Base-by-base conservation (phyloP, 176 grass and related monocot genomes). In the Ampelocalamus luodianensis region DNA sequence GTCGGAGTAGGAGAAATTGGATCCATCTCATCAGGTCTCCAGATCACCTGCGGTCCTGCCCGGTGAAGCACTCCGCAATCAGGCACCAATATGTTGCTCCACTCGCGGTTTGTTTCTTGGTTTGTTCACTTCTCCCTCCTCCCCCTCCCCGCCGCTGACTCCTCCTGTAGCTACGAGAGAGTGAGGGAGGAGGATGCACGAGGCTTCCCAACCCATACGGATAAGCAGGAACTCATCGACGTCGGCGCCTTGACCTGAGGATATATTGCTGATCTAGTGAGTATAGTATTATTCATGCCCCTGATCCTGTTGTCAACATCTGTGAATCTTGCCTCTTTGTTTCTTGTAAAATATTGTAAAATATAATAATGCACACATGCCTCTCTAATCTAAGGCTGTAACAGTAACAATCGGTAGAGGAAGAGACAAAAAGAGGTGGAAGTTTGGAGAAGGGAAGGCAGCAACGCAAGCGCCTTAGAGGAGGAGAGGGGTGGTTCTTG, bases 281-380 rank as follows among this genome's bases (percentile, higher is more conserved):
- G 8, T 13, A 58, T 71, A 11, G 22, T 23, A 64, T 69, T 45
- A 60, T 26, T 26, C 60, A 23, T 22, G 45, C 7, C 50, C 29
- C 26, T 24, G n/a, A 50, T 72, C 68, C 74, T 71, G 8, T 49
- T 23, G 26, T 44, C 36, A 0, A 29, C 80, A 79, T n/a, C n/a
- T n/a, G n/a, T n/a, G n/a, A n/a, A n/a, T n/a, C n/a, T n/a, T n/a
- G n/a, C n/a, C n/a, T n/a, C n/a, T n/a, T n/a, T n/a, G n/a, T n/a
- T n/a, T n/a, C n/a, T n/a, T n/a, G n/a, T n/a, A n/a, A n/a, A n/a
- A n/a, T n/a, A n/a, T n/a, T n/a, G n/a, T n/a, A n/a, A n/a, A n/a
- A n/a, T n/a, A n/a, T n/a, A n/a, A n/a, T 84, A 18, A 73, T 8
- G 87, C 81, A 37, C 81, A 78, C 74, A 56, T 75, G 71, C 46